Evolutionary conservation across 768 basidiomycete species (phyloP).

Genomic region (Fistulinella prunicolor): DNA sequence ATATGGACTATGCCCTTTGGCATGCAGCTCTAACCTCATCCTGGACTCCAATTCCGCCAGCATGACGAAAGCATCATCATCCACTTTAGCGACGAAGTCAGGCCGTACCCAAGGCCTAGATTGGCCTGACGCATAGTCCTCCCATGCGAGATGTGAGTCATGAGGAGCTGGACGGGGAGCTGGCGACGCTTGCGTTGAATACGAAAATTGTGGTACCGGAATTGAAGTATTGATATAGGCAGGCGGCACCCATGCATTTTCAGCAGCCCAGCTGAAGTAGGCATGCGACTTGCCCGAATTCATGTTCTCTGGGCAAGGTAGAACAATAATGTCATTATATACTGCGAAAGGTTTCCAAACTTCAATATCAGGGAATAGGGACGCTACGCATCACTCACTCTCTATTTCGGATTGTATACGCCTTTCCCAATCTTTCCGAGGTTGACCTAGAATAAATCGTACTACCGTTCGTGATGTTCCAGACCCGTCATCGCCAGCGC

Average conservation of each 20-base stretch:
- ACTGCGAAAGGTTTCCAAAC: conserved; percentile 39
- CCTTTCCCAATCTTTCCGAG: conserved; percentile 74
- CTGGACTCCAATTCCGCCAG: conserved; percentile 92
- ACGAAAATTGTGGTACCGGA: conserved; percentile 53
- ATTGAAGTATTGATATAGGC: conserved; percentile 51
- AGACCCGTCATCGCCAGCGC: conserved; percentile 59
- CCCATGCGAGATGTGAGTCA: conserved; percentile 60
- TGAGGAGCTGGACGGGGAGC: conserved; percentile 68
- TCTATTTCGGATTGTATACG: conserved; percentile 87
- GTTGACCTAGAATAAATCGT: conserved; percentile 86
- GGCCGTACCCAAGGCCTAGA: conserved; percentile 75
- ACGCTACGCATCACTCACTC: conserved; percentile 48
- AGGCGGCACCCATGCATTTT: conserved; percentile 88
- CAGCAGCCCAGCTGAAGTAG: conserved; percentile 91
- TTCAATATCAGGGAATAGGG: background rate
- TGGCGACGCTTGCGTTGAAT: conserved; percentile 54
- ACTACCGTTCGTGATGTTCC: conserved; percentile 84
- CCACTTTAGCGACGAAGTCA: conserved; percentile 90
- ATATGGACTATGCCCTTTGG: conserved; percentile 31
- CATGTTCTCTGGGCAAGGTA: conserved; percentile 92
- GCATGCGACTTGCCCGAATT: conserved; percentile 90
- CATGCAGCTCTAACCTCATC: conserved; percentile 71
- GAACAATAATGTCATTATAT: conserved; percentile 82
- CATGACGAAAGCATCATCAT: conserved; percentile 96
- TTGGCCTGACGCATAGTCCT: conserved; percentile 42